Conservation (phyloP, 2,329 filamentous ascomycete genomes). For the Sporothrix variecibatus region DNA sequence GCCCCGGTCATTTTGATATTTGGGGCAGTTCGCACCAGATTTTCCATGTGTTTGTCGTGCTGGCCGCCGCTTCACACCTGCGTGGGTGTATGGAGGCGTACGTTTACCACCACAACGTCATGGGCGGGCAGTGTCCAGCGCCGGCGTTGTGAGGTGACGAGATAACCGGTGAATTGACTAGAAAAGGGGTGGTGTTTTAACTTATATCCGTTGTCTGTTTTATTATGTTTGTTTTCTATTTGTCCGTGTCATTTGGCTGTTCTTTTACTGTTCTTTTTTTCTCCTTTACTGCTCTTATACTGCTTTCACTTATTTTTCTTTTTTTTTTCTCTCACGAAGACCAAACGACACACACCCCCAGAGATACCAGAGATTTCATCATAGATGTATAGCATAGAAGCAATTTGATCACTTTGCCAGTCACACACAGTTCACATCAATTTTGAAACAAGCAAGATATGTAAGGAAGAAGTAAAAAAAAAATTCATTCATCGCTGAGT, state of each 20-base stretch:
- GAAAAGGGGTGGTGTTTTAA: neutral
- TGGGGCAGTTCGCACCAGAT: constrained; percentile 95
- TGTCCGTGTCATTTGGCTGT: neutral
- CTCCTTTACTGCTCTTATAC: neutral
- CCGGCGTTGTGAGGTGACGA: neutral
- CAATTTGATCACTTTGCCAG: neutral
- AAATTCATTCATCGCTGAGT: constrained; percentile 20
- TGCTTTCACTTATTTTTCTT: neutral
- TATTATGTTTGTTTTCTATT: neutral
- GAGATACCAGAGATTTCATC: constrained; percentile 6
- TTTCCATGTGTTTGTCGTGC: constrained; percentile 85
- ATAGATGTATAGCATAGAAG: constrained; percentile 10
- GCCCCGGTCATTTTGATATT: constrained; percentile 81
- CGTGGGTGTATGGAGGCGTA: constrained; percentile 81
- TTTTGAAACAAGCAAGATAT: too few species aligned
- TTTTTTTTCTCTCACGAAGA: neutral
- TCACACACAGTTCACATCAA: neutral
- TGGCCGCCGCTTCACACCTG: constrained; percentile 80
- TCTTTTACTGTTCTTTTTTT: neutral
- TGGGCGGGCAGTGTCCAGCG: constrained; percentile 52
- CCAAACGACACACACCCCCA: neutral
- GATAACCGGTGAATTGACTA: neutral
- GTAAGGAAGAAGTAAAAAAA: neutral
- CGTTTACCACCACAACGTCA: constrained; percentile 73
- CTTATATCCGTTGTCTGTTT: neutral